These are phyloP conservation scores for Dendrobium nobile DNA, from an alignment of 106 monocot genomes.

Conservation along the genomic window DNA sequence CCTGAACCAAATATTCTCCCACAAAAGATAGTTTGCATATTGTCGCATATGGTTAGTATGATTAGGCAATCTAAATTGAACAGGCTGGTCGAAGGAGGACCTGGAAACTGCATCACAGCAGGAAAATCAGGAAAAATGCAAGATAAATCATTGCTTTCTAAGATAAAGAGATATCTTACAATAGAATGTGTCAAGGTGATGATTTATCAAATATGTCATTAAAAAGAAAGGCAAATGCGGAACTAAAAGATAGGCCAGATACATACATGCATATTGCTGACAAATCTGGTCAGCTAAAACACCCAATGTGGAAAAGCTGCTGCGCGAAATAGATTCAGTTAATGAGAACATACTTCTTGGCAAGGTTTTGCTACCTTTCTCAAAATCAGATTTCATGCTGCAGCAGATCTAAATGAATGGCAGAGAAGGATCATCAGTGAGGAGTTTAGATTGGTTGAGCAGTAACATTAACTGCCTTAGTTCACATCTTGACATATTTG, in stretches of 20 bases:
- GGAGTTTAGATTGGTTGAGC: neutral
- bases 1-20: no score
- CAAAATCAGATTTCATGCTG: neutral
- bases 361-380: neutral
- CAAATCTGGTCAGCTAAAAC: neutral
- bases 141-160: neutral
- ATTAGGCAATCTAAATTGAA: no score
- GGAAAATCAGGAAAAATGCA: neutral
- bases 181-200: neutral
- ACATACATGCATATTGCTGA: neutral
- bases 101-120: no score
- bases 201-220: neutral
- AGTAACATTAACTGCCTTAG: neutral
- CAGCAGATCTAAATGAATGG: neutral
- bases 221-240: neutral
- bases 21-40: no score
- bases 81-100: no score
- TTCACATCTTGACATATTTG: constrained; percentile 80
- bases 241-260: neutral
- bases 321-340: neutral
- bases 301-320: neutral
- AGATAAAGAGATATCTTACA: neutral
- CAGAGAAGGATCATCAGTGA: neutral
- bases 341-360: neutral
- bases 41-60: no score